Evolutionary conservation across 768 basidiomycete genomes (phyloP).

Genomic region (Rhodosporidiobolus odoratus): DNA sequence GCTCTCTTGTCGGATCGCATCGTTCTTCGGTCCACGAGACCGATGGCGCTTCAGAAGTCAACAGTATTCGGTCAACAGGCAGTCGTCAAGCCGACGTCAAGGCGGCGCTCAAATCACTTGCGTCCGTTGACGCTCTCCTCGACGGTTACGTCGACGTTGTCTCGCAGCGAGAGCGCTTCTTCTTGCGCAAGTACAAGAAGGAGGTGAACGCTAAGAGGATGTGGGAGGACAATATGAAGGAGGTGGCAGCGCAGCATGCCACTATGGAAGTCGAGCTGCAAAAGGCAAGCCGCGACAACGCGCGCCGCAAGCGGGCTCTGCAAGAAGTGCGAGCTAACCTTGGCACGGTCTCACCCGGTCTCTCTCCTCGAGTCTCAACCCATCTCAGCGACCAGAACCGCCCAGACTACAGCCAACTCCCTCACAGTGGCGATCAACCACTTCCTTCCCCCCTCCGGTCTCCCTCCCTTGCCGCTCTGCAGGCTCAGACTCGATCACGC

Average conservation of each 20-base stretch:
- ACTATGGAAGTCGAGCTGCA: conserved; percentile 72
- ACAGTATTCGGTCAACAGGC: conserved; percentile 40
- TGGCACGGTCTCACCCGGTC: conserved; percentile 3
- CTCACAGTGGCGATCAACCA: conserved; percentile 2
- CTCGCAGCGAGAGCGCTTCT: conserved; percentile 67
- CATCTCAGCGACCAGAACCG: not conserved
- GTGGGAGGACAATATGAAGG: conserved; percentile 86
- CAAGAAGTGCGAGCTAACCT: conserved; percentile 37
- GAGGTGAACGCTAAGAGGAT: conserved; percentile 64
- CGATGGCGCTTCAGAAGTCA: not conserved
- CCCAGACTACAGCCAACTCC: conserved; percentile 2
- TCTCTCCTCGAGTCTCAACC: conserved; percentile 11
- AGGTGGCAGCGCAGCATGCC: conserved; percentile 80
- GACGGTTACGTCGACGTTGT: conserved; percentile 65
- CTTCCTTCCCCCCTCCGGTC: conserved; percentile 8
- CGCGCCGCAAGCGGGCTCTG: conserved; percentile 40
- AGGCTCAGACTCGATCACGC: not conserved
- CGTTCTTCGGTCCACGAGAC: conserved; percentile 16
- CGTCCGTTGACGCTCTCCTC: conserved; percentile 58
- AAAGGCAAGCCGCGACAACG: conserved; percentile 43
- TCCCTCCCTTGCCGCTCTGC: conserved; percentile 1
- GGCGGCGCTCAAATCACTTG: conserved; percentile 54
- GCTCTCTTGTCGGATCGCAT: conserved; percentile 48
- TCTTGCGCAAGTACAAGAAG: conserved; percentile 55
- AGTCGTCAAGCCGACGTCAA: conserved; percentile 55